These are phyloP conservation scores for Aspergillus quadrilineatus DNA, from an alignment of 2,329 filamentous ascomycete genomes.

Conservation along the genomic window DNA sequence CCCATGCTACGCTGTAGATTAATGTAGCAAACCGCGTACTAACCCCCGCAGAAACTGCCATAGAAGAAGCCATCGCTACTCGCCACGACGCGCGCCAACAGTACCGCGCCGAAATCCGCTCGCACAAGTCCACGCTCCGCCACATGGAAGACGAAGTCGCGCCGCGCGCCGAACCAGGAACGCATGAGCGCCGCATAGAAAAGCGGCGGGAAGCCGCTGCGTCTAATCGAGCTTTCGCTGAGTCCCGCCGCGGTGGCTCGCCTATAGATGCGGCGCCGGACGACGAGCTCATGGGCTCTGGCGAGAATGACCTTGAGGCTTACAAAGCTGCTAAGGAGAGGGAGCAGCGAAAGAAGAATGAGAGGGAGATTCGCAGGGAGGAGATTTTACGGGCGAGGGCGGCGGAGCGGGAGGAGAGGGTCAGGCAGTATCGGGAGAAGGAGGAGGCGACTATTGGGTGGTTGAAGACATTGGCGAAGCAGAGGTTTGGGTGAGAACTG, in stretches of 20 bases:
- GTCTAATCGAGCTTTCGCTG: conserved; percentile 68
- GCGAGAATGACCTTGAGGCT: conserved; percentile 57
- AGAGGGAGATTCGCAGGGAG: conserved; percentile 78
- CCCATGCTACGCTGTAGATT: background rate
- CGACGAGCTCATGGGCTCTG: conserved; percentile 69
- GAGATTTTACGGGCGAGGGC: conserved; percentile 72
- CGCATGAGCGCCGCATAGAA: conserved; percentile 79
- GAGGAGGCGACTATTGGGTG: conserved; percentile 84
- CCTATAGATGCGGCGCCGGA: conserved; percentile 68
- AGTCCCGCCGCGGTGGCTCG: conserved; percentile 59
- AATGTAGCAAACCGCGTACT: background rate
- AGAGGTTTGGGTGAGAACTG: conserved; percentile 65
- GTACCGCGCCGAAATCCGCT: conserved; percentile 54
- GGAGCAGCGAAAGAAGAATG: conserved; percentile 73
- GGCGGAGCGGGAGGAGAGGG: conserved; percentile 76
- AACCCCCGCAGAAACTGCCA: conserved; percentile 27
- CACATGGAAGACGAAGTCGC: conserved; percentile 66
- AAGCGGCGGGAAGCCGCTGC: conserved; percentile 74
- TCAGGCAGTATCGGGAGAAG: conserved; percentile 68
- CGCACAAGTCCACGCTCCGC: conserved; percentile 36
- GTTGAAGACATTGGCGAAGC: conserved; percentile 73
- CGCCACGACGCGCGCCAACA: conserved; percentile 32
- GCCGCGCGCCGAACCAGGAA: conserved; percentile 79
- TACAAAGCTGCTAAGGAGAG: conserved; percentile 66
- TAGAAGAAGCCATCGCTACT: conserved; percentile 30